phyloP scores from a whole-genome alignment of 108 stramenopile species.

The Skeletonema menzelii region DNA sequence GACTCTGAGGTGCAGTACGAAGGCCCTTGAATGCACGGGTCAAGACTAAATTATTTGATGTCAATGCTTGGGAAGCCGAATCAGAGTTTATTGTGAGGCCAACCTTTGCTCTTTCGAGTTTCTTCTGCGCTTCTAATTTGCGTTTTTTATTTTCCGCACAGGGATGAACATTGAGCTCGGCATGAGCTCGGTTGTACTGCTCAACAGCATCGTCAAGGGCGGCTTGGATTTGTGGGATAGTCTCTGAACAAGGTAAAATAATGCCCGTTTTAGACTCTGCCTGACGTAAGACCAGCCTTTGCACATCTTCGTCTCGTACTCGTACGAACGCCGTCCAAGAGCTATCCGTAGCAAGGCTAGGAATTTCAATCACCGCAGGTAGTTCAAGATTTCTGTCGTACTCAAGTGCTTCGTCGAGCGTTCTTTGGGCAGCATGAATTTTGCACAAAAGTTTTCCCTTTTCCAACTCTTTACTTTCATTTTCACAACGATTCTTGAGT shows the following conservation, averaged over 20 bases:
- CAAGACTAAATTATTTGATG: background rate
- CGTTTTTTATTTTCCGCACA: constrained; percentile 7
- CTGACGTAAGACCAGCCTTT: background rate
- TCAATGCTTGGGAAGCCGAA: background rate
- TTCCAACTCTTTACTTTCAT: background rate
- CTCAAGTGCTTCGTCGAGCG: background rate
- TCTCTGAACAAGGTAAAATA: background rate
- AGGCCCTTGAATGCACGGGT: background rate
- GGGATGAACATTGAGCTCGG: constrained; percentile 23
- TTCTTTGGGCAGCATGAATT: background rate
- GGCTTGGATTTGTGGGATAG: constrained; percentile 14
- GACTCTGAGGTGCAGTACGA: background rate
- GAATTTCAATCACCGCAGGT: background rate
- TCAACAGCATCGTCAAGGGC: constrained; percentile 5
- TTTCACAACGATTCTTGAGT: background rate
- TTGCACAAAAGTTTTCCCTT: background rate
- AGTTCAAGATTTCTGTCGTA: background rate
- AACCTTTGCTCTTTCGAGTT: background rate
- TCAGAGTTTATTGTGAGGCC: background rate
- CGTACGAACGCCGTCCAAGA: constrained; percentile 27
- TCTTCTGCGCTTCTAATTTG: constrained; percentile 6
- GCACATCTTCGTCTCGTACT: background rate
- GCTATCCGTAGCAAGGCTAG: background rate
- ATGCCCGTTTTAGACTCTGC: constrained; percentile 5
- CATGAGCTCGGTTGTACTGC: constrained; percentile 9